phyloP scores from a whole-genome alignment of 1,284 basidiomycete species.

The Erythrobasidium hasegawianum region DNA sequence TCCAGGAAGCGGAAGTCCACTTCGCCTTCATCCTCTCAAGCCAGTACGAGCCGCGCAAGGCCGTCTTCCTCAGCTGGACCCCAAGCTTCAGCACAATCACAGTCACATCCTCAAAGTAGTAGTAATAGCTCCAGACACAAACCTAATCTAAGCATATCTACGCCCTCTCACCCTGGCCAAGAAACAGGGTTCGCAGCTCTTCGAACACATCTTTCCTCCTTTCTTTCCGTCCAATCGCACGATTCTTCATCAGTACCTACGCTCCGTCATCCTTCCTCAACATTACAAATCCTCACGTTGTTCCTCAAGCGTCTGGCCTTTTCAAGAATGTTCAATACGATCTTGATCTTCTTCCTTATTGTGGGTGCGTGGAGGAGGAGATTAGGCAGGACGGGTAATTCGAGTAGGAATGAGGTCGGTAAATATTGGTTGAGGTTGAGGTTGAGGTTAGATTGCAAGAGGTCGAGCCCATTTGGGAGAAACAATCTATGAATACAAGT shows the following conservation, averaged over 20 bases:
- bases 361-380: conserved; percentile 26
- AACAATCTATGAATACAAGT: too few species aligned
- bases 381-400: neutral
- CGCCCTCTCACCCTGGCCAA: neutral
- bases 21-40: neutral
- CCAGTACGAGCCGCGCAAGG: neutral
- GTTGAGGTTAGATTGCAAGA: too few species aligned
- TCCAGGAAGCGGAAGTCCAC: neutral
- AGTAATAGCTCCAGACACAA: neutral
- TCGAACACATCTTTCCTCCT: conserved; percentile 13
- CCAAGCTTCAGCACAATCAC: too few species aligned
- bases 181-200: conserved; percentile 32
- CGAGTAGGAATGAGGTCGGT: neutral
- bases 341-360: conserved; percentile 22
- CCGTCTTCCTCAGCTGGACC: neutral
- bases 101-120: too few species aligned
- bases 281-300: neutral
- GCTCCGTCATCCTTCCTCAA: neutral
- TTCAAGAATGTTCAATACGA: conserved; percentile 12
- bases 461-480: too few species aligned
- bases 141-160: neutral
- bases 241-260: conserved; percentile 3
- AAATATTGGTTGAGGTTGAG: too few species aligned
- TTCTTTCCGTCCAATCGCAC: conserved; percentile 6
- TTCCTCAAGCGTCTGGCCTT: conserved; percentile 2